Conservation (phyloP, 768 basidiomycete genomes). For the Russula ochroleuca region DNA sequence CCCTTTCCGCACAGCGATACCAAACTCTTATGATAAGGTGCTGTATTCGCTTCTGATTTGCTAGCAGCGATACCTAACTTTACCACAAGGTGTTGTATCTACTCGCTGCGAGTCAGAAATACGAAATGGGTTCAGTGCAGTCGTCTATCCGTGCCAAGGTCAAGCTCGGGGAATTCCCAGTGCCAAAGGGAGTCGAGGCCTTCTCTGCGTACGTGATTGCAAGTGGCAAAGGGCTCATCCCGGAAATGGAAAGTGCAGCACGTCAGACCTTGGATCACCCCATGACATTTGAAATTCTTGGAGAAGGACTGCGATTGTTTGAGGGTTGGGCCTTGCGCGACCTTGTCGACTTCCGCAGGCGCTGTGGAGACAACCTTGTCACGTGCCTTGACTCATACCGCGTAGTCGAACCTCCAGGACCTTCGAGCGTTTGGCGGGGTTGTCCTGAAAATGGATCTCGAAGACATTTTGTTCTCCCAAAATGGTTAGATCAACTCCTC, state of each 20-base stretch:
- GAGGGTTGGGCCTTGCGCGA: not conserved
- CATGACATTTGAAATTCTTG: not conserved
- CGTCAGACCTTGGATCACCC: not conserved
- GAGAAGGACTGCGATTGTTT: not conserved
- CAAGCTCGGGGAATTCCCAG: not conserved
- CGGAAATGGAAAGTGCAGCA: not conserved
- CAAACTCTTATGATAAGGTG: not conserved
- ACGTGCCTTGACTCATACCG: not conserved
- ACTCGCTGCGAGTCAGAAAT: constrained; percentile 29
- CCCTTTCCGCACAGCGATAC: not conserved
- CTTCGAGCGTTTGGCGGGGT: too few relatives aligned
- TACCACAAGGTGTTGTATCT: not conserved
- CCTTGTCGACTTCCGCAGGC: not conserved
- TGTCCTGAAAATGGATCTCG: too few relatives aligned
- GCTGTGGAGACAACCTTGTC: not conserved
- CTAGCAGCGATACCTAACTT: too few relatives aligned
- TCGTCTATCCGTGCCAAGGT: not conserved
- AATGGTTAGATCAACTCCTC: too few relatives aligned
- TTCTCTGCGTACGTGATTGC: not conserved
- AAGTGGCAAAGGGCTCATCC: not conserved
- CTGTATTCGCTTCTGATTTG: not conserved
- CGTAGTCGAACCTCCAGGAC: too few relatives aligned
- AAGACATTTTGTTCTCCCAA: too few relatives aligned
- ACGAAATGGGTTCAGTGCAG: constrained; percentile 25
- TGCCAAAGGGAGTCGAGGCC: not conserved